Evolutionary conservation across 192 early-diverging fungal genomes (phyloP).

Genomic region (Allomyces macrogynus): DNA sequence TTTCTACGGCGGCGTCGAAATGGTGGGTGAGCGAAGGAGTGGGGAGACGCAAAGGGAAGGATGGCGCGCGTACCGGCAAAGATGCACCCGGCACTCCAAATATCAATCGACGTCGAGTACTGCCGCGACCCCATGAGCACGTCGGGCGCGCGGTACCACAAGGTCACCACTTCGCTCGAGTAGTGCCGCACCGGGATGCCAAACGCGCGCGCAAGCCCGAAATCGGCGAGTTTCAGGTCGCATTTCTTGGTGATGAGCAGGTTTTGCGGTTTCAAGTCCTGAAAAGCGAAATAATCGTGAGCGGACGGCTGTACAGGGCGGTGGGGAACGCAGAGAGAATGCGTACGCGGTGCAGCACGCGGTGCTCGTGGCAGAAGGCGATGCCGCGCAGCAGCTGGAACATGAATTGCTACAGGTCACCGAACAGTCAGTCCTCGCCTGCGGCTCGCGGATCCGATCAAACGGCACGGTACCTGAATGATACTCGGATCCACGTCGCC

Average conservation of each 20-base stretch:
- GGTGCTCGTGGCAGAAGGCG: slow-evolving; percentile 90
- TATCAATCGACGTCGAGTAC: slow-evolving; percentile 70
- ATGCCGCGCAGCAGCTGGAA: slow-evolving; percentile 92
- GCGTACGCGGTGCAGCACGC: slow-evolving; percentile 76
- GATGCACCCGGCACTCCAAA: slow-evolving; percentile 75
- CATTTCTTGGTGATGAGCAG: slow-evolving; percentile 86
- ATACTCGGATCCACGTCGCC: slow-evolving; percentile 47
- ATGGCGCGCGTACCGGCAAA: slow-evolving; percentile 36
- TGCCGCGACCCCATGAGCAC: slow-evolving; percentile 72
- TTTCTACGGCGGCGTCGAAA: slow-evolving; percentile 22
- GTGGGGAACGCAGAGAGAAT: background rate
- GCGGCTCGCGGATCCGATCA: too few species aligned
- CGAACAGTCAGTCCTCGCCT: too few species aligned
- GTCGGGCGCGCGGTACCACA: slow-evolving; percentile 78
- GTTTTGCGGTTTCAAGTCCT: slow-evolving; percentile 75
- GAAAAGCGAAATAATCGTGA: background rate
- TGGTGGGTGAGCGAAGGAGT: background rate
- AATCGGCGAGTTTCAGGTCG: slow-evolving; percentile 72
- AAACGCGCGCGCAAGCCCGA: slow-evolving; percentile 90
- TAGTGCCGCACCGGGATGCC: slow-evolving; percentile 82
- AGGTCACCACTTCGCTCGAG: slow-evolving; percentile 68
- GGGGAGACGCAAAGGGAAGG: background rate
- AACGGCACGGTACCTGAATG: too few species aligned
- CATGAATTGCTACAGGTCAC: slow-evolving; percentile 68
- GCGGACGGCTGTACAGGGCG: background rate